Percentiles rank a stretch among this genome's conserved stretches.
phyloP scores from a whole-genome alignment of 1,284 basidiomycete genomes.

The Fomes fomentarius region DNA sequence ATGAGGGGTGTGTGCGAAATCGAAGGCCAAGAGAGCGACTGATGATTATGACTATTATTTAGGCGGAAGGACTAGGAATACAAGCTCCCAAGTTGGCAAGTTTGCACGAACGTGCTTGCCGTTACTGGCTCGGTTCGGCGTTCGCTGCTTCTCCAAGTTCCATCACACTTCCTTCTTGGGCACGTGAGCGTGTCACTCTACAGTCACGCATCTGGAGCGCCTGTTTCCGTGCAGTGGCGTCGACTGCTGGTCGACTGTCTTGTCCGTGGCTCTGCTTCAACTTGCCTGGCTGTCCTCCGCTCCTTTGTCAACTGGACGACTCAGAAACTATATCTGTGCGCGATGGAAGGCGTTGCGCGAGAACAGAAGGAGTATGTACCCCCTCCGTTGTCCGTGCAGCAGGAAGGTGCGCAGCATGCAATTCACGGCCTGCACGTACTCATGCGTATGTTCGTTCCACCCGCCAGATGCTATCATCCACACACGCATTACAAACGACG shows the following conservation, averaged over 20 bases:
- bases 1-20: constrained; percentile 12
- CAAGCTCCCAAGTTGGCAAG: constrained; percentile 24
- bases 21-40: constrained; percentile 6
- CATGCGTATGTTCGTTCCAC: constrained; percentile 16
- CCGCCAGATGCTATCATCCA: constrained; percentile 73
- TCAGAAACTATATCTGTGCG: no score
- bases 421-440: constrained; percentile 3
- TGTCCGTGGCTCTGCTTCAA: no score
- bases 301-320: no score
- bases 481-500: constrained; percentile 71
- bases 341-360: no score
- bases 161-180: background rate
- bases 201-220: no score
- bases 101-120: constrained; percentile 37
- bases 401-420: constrained; percentile 57
- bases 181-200: constrained; percentile 22
- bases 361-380: constrained; percentile 34
- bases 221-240: no score
- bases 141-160: no score
- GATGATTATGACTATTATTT: constrained; percentile 21
- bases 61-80: constrained; percentile 21
- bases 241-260: no score
- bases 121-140: constrained; percentile 30
- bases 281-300: no score
- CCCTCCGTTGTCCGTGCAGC: constrained; percentile 58